Percentiles rank a stretch among this genome's conserved stretches.
phyloP scores from a whole-genome alignment of 768 basidiomycete species.

The Clavulina sp. region DNA sequence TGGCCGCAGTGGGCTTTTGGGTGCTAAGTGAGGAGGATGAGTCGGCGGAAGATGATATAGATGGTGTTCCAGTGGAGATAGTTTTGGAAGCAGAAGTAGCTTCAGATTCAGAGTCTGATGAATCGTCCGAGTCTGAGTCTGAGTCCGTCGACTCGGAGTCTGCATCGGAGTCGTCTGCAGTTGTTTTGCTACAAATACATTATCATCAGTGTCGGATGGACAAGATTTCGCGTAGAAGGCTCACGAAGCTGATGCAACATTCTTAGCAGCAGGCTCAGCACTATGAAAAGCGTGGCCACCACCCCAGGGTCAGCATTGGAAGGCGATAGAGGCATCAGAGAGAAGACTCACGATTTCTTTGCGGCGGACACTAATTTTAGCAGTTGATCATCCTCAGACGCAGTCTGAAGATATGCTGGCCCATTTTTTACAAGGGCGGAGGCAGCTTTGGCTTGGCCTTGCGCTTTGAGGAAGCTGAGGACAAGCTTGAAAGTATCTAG shows the following conservation, averaged over 20 bases:
- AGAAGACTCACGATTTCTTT: slow-evolving; percentile 54
- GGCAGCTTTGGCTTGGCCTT: slow-evolving; percentile 52
- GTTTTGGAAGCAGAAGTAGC: not conserved
- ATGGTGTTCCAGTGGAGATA: not conserved
- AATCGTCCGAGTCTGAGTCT: not conserved
- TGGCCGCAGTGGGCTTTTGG: not conserved
- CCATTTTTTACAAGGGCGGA: slow-evolving; percentile 59
- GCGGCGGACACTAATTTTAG: slow-evolving; percentile 50
- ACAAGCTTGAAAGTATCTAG: slow-evolving; percentile 62
- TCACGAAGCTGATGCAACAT: too few relatives aligned
- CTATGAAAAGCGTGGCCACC: not conserved
- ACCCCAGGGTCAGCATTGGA: not conserved
- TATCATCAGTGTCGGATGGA: not conserved
- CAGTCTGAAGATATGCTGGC: slow-evolving; percentile 43
- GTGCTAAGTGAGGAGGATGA: not conserved
- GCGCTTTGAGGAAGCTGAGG: slow-evolving; percentile 50
- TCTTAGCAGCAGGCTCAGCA: not conserved
- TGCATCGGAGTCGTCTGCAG: not conserved
- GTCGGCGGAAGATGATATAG: not conserved
- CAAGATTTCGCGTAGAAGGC: not conserved
- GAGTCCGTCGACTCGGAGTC: not conserved
- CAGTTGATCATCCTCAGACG: slow-evolving; percentile 24
- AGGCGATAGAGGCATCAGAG: slow-evolving; percentile 9
- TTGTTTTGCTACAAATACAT: not conserved
- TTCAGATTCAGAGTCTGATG: not conserved